Evolutionary conservation across 495 filamentous ascomycete species (phyloP), one percentile per base, ranked within the genome.

Genomic region (Aspergillus homomorphus): DNA sequence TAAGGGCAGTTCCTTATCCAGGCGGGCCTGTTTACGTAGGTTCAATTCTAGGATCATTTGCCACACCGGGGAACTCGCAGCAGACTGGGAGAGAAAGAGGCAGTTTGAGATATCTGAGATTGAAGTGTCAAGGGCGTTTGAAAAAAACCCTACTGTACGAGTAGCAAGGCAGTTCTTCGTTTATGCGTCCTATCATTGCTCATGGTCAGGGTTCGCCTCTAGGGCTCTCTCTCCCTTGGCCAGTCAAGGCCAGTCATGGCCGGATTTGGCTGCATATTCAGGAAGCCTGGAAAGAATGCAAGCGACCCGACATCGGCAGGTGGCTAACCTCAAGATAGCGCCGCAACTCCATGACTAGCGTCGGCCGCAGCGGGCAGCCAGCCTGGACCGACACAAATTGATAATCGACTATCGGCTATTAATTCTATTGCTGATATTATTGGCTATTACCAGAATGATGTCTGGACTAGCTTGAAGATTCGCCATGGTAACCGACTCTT

Each of bases 291-390:
- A 14, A 14, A 2, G 33, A 12, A 5, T 38, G 33, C 33, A 38
- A 38, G n/a, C n/a, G 45, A 48, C 45, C 48, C 48, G 48, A 51
- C 48, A 51, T 51, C 48, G 48, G 48, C 48, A 24, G 23, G 48
- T 24, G 48, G 21, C 14, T 28, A 28, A 18, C 24, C 48, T 28
- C 24, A 10, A 24, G 48, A 51, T 30, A 51, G 48, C 48, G 48
- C 23, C 48, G 45, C 45, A 23, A n/a, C 18, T 9, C 15, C 7
- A 38, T 38, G 2, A 9, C 12, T 38, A 38, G 48, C 48, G 48
- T 51, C 48, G 48, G 33, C 33, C 33, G 33, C 33, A 30, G 48
- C 18, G 24, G 48, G 24, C 48, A 51, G 28, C 48, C 22, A 48
- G 45, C 12, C 45, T 48, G 9, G 45, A 48, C 19, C 20, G 45